Conservation (phyloP, 805 yeast species). For the Metschnikowia vanudenii region DNA sequence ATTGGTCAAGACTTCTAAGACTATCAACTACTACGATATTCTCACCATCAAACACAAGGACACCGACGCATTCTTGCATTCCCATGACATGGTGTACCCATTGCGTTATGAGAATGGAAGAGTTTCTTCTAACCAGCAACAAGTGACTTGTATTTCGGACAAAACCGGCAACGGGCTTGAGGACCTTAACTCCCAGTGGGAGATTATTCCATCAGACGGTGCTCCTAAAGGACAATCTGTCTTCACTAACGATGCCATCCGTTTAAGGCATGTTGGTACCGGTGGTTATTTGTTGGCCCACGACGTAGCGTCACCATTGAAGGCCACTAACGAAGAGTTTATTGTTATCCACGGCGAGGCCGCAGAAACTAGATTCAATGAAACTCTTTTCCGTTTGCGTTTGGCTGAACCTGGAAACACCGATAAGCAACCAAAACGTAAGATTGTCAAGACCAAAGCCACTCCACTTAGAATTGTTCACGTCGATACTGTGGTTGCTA, state of each 20-base stretch:
- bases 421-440: constrained; percentile 45
- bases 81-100: constrained; percentile 76
- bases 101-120: constrained; percentile 95
- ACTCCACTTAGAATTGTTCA: constrained; percentile 72
- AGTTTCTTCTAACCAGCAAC: constrained; percentile 91
- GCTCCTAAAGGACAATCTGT: constrained; percentile 37
- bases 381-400: constrained; percentile 76
- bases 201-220: constrained; percentile 64
- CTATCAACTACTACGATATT: constrained; percentile 71
- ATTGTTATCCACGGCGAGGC: constrained; percentile 66
- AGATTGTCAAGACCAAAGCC: constrained; percentile 65
- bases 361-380: constrained; percentile 57
- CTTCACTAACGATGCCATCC: constrained; percentile 66
- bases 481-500: constrained; percentile 82
- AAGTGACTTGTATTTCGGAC: constrained; percentile 69
- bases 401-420: constrained; percentile 35
- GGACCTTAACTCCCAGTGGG: constrained; percentile 80
- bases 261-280: constrained; percentile 79
- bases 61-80: constrained; percentile 77
- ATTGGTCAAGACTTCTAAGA: constrained; percentile 65
- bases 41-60: constrained; percentile 79
- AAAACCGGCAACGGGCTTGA: constrained; percentile 31
- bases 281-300: constrained; percentile 81
- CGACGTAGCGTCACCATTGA: constrained; percentile 93
- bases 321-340: constrained; percentile 91